These are phyloP conservation scores for Didymella pinodella DNA, from an alignment of 2,329 filamentous ascomycete species.

Conservation along the genomic window DNA sequence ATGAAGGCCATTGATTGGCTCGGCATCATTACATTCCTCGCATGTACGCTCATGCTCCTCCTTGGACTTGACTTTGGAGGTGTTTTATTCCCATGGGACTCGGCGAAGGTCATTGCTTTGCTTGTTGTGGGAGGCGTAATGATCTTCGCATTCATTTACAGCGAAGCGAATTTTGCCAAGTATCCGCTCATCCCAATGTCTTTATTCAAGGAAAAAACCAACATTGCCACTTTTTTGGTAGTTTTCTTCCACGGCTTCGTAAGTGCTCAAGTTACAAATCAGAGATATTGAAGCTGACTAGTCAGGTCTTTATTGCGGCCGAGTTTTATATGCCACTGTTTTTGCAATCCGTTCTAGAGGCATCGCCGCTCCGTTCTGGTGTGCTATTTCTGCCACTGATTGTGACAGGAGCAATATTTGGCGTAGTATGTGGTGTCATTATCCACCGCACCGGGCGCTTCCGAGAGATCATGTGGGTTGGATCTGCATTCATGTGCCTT, in stretches of 20 bases:
- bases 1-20: slow-evolving; percentile 63
- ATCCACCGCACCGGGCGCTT: slow-evolving; percentile 57
- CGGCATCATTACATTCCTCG: slow-evolving; percentile 61
- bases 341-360: slow-evolving; percentile 72
- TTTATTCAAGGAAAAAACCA: slow-evolving; percentile 65
- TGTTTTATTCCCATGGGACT: slow-evolving; percentile 61
- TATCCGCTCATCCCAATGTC: slow-evolving; percentile 74
- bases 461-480: slow-evolving; percentile 49
- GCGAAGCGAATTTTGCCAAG: slow-evolving; percentile 69
- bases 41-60: slow-evolving; percentile 60
- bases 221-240: slow-evolving; percentile 64
- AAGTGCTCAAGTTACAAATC: slow-evolving; percentile 21
- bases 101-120: slow-evolving; percentile 63
- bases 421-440: slow-evolving; percentile 57
- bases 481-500: slow-evolving; percentile 42
- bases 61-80: slow-evolving; percentile 65
- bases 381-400: slow-evolving; percentile 69
- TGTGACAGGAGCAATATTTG: slow-evolving; percentile 54
- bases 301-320: slow-evolving; percentile 57
- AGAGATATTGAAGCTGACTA: background rate
- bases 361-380: slow-evolving; percentile 67
- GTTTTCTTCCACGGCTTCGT: slow-evolving; percentile 59
- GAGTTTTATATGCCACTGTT: slow-evolving; percentile 78
- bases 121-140: slow-evolving; percentile 61
- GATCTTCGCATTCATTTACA: slow-evolving; percentile 63